Evolutionary conservation across 2,329 filamentous ascomycete species (phyloP).

Genomic region (Stemphylium beticola): DNA sequence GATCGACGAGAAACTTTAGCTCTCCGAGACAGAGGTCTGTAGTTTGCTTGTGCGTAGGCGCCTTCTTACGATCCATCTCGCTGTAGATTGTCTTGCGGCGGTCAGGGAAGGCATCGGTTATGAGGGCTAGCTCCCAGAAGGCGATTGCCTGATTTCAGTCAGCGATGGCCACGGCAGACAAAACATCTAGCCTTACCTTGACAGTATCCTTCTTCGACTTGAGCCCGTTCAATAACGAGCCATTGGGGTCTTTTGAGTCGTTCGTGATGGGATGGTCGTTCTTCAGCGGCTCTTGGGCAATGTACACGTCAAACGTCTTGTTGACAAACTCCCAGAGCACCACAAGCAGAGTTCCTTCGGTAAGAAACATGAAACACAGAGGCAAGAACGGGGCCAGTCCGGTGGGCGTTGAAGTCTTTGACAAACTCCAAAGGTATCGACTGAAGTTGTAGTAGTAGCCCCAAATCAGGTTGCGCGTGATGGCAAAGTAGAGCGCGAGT

Average conservation of each 20-base stretch:
- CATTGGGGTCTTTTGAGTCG: conserved; percentile 89
- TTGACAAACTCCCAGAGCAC: conserved; percentile 81
- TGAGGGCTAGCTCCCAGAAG: conserved; percentile 87
- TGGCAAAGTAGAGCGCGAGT: conserved; percentile 35
- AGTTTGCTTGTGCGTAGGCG: conserved; percentile 82
- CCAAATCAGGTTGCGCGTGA: conserved; percentile 41
- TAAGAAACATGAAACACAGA: conserved; percentile 58
- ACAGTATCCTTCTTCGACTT: conserved; percentile 82
- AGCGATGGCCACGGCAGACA: not conserved
- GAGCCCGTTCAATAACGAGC: conserved; percentile 82
- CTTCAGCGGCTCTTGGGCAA: conserved; percentile 82
- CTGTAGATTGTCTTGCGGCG: conserved; percentile 82
- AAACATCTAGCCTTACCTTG: conserved; percentile 58
- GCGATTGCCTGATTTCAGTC: conserved; percentile 69
- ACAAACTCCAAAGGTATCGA: conserved; percentile 76
- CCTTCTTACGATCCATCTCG: conserved; percentile 83
- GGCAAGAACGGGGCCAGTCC: conserved; percentile 63
- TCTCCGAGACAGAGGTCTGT: conserved; percentile 71
- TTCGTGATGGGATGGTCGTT: conserved; percentile 81
- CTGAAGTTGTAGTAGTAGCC: conserved; percentile 70
- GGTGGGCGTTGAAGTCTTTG: conserved; percentile 65
- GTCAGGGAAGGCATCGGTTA: conserved; percentile 75
- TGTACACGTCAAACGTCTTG: conserved; percentile 77
- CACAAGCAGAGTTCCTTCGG: conserved; percentile 70
- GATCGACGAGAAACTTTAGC: conserved; percentile 69